Base-by-base conservation (phyloP, 495 filamentous ascomycete species). In the Aspergillus sclerotiicarbonarius region DNA sequence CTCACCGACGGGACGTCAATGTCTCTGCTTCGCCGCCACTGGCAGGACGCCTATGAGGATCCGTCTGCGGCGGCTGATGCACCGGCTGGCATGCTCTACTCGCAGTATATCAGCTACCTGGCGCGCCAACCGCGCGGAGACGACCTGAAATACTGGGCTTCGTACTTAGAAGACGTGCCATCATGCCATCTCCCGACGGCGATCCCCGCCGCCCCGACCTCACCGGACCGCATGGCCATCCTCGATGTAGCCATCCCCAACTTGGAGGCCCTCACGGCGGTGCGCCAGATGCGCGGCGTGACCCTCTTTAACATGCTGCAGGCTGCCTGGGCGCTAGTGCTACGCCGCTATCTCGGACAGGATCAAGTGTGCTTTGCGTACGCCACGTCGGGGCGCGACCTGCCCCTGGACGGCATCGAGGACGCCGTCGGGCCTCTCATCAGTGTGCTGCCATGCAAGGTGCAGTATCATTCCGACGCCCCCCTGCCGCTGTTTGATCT, bases 331-430 rank as follows among this genome's bases (percentile, higher is more conserved):
- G 71, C 70, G 12, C 47, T 81, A 1, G 70, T 79, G 0, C 65
- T 81, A 30, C 62, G 69, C 30, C 64, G 57, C 4, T 80, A 80
- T 58, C 75, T 75, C 12, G 71, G 68, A 2, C 70, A 69, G n/a
- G 67, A 78, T 18, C 66, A 75, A 20, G 66, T 80, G 16, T 72
- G 71, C 49, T 82, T 81, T 59, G 77, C 77, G 0, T 71, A 71
- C 45, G 51, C 51, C n/a, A 54, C 51, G 7, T 54, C 57, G 8
- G 57, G 57, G 6, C 51, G 57, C 6, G 51, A 54, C 21, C 30
- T 30, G 0, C 57, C 57, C 8, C 8, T 59, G 0, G 50, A 50
- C n/a, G 57, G 57, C 9, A 54, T 59, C 7, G 21, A 59, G 20
- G 54, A 59, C 25, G 49, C 46, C 0, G 51, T 59, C 16, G 57